Conservation (phyloP, 2,329 filamentous ascomycete species). For the Thelonectria olida region DNA sequence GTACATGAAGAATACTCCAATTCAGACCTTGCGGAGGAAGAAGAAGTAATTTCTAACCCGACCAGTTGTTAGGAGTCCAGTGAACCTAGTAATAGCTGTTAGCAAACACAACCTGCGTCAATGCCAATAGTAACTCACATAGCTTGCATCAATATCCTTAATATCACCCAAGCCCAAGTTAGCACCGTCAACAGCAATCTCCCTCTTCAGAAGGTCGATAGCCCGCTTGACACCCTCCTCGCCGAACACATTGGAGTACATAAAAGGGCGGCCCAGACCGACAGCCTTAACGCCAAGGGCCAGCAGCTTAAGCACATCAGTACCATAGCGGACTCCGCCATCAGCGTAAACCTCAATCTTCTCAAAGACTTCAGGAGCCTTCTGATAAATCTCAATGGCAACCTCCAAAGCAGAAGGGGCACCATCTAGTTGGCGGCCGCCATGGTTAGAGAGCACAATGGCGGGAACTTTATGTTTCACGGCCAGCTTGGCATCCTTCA, state of each 20-base stretch:
- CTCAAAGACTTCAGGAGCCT: conserved; percentile 50
- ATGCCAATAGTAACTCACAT: too few species aligned
- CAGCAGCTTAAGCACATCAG: conserved; percentile 53
- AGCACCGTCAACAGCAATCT: conserved; percentile 55
- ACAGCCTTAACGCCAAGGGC: conserved; percentile 54
- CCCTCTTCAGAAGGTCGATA: conserved; percentile 57
- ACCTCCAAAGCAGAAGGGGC: conserved; percentile 50
- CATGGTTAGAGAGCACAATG: conserved; percentile 55
- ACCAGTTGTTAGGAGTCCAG: too few species aligned
- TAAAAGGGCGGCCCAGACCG: conserved; percentile 59
- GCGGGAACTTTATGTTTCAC: conserved; percentile 44
- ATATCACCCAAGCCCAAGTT: conserved; percentile 54
- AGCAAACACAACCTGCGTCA: too few species aligned
- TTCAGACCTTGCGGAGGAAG: too few species aligned
- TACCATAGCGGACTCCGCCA: conserved; percentile 54
- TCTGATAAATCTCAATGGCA: conserved; percentile 49
- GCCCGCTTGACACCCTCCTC: conserved; percentile 57
- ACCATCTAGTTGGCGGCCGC: conserved; percentile 53
- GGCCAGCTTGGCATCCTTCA: conserved; percentile 48
- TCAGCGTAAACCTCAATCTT: conserved; percentile 52
- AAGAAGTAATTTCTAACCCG: too few species aligned
- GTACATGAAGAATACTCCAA: too few species aligned
- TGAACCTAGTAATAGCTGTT: too few species aligned
- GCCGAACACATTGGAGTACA: conserved; percentile 64
- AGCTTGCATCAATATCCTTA: conserved; percentile 44